phyloP scores from a whole-genome alignment of 352 stramenopile genomes.

The Phytophthora pini region DNA sequence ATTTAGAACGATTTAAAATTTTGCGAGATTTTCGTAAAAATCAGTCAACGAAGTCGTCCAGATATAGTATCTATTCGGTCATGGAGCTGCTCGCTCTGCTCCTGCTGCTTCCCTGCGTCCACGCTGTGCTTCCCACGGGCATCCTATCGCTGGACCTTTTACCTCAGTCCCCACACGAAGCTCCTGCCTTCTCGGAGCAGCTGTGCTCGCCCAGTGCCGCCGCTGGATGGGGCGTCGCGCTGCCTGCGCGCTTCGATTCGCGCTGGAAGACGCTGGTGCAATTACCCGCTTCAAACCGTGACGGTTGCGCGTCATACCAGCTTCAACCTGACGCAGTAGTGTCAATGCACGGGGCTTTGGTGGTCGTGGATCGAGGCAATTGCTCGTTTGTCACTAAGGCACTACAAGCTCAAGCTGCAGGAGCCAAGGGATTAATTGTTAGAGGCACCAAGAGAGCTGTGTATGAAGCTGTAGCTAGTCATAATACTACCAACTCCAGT shows the following conservation, averaged over 20 bases:
- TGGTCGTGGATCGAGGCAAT: constrained; percentile 77
- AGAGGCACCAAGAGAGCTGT: constrained; percentile 64
- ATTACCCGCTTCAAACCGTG: constrained; percentile 39
- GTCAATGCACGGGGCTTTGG: constrained; percentile 38
- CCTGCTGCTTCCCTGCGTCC: constrained; percentile 26
- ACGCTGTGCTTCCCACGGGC: constrained; percentile 53
- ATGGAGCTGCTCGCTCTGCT: constrained; percentile 20
- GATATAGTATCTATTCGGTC: constrained; percentile 13
- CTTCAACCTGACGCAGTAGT: constrained; percentile 2
- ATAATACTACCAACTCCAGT: constrained; percentile 46
- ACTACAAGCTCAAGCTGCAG: constrained; percentile 52
- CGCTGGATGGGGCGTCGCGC: constrained; percentile 62
- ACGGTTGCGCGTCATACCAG: constrained; percentile 52
- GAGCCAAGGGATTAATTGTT: constrained; percentile 63
- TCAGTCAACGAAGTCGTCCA: too few relatives aligned
- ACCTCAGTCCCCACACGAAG: constrained; percentile 16
- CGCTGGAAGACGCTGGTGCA: constrained; percentile 61
- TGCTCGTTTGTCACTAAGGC: constrained; percentile 81
- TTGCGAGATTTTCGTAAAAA: too few relatives aligned
- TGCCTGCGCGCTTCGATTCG: constrained; percentile 56
- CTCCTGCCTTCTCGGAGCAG: constrained; percentile 50
- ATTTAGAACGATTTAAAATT: too few relatives aligned
- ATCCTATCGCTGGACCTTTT: constrained; percentile 50
- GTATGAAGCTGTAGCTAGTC: constrained; percentile 60
- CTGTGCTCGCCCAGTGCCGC: constrained; percentile 58